phyloP scores from a whole-genome alignment of 805 yeast species.

The Candida yuanshanica region DNA sequence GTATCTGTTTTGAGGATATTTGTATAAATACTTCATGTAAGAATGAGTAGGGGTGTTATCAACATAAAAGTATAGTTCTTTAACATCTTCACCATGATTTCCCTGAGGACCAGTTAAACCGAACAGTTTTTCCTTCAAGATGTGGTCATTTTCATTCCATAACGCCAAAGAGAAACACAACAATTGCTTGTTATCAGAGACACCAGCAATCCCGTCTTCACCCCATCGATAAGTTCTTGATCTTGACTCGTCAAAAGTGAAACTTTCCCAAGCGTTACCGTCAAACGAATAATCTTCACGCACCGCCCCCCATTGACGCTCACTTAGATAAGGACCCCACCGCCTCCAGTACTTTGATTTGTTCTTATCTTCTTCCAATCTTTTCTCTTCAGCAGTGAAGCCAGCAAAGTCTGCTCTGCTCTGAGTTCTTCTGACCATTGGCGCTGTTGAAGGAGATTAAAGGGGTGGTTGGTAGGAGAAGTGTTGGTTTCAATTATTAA shows the following conservation, averaged over 20 bases:
- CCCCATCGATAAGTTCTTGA: conserved; percentile 90
- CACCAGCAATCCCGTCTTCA: conserved; percentile 91
- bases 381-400: conserved; percentile 29
- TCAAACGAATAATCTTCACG: conserved; percentile 81
- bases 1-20: conserved; percentile 82
- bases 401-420: conserved; percentile 24
- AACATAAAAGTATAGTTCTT: conserved; percentile 75
- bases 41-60: conserved; percentile 93
- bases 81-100: conserved; percentile 94
- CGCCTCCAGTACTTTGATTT: conserved; percentile 61
- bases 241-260: conserved; percentile 79
- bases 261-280: conserved; percentile 89
- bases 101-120: conserved; percentile 93
- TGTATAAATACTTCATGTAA: conserved; percentile 85
- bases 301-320: conserved; percentile 77
- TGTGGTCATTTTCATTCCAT: conserved; percentile 87
- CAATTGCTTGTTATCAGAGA: conserved; percentile 75
- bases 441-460: no score
- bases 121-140: conserved; percentile 78
- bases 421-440: conserved; percentile 16
- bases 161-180: conserved; percentile 75
- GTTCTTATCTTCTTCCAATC: conserved; percentile 28
- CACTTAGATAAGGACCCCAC: conserved; percentile 91
- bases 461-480: no score
- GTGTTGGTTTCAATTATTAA: no score